Base-by-base conservation (phyloP, 805 yeast genomes). In the Kluyveromyces lactis region DNA sequence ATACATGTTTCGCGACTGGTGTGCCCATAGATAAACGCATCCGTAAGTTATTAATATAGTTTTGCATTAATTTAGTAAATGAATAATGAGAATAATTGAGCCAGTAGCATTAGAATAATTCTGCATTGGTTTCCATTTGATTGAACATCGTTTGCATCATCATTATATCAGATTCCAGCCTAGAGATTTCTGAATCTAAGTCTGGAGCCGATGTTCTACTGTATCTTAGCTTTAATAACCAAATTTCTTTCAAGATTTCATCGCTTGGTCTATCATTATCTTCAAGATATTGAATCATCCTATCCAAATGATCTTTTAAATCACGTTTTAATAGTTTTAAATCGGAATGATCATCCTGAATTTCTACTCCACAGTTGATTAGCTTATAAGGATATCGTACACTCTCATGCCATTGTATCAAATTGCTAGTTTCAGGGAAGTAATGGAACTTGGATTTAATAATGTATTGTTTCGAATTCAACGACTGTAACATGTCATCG, bases 1-100 rank as follows among this genome's bases (percentile, higher is more conserved):
- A 66, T 1, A 67, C 80, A 45, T 90, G 97, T 55, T 97, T 97
- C 0, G 71, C 84, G 1, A 83, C 95, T 0, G 84, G 87, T 0
- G 77, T 71, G 40, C 73, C 68, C 48, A 63, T 90, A 26, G 30
- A 34, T 34, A 34, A 26, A 15, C 24, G 18, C 15, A 17, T 33
- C 9, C 32, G 42, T 26, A 39, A 23, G 28, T 33, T 39, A 17
- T 17, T 39, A 21, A 26, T 39, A 8, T 37, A 24, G 21, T 21
- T 21, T 21, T 21, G 24, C 24, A 9, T 6, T 21, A 21, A 6
- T 6, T 21, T n/a, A n/a, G n/a, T n/a, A n/a, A 21, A 21, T 21
- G 24, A 21, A 21, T 21, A 21, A 21, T 9, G 24, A 21, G 9
- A 9, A 6, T 6, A 21, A 6, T 21, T 21, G 6, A 9, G 9